Conservation (phyloP, 345 rosid genomes). For the Noccaea bulbosa region DNA sequence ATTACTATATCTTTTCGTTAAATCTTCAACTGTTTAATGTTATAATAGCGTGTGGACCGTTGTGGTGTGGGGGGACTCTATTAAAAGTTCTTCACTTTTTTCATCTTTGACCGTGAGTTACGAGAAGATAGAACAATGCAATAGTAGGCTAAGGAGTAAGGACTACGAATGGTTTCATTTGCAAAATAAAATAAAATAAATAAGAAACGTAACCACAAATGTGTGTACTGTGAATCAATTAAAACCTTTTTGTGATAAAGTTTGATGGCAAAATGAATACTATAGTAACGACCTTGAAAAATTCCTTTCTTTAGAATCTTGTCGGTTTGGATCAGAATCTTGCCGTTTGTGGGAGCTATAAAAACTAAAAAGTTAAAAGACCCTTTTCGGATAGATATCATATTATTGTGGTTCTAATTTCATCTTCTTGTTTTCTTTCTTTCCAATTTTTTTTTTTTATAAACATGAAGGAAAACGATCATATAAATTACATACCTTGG, state of each 20-base stretch:
- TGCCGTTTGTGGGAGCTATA: slow-evolving; percentile 45
- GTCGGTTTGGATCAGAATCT: slow-evolving; percentile 37
- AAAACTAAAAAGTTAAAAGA: slow-evolving; percentile 28
- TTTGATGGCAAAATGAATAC: neutral
- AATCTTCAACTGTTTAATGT: slow-evolving; percentile 14
- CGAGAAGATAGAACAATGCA: neutral
- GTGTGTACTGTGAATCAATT: neutral
- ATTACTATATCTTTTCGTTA: neutral
- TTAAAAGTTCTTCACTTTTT: neutral
- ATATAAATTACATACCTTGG: slow-evolving; percentile 52
- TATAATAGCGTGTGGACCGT: slow-evolving; percentile 14
- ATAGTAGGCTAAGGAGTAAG: neutral
- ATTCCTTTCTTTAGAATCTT: slow-evolving; percentile 26
- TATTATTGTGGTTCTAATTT: slow-evolving; percentile 22
- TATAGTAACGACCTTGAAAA: too few relatives aligned
- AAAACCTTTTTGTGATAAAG: neutral
- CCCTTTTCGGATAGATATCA: slow-evolving; percentile 16
- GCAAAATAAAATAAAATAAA: neutral
- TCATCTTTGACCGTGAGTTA: slow-evolving; percentile 28
- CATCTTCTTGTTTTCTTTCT: neutral
- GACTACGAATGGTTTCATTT: slow-evolving; percentile 3
- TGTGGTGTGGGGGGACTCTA: slow-evolving; percentile 36
- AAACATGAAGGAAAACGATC: neutral
- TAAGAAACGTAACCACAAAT: slow-evolving; percentile 14
- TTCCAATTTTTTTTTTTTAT: neutral